Evolutionary conservation across 306 rosid species (phyloP).

Genomic region (Dryas octopetala): DNA sequence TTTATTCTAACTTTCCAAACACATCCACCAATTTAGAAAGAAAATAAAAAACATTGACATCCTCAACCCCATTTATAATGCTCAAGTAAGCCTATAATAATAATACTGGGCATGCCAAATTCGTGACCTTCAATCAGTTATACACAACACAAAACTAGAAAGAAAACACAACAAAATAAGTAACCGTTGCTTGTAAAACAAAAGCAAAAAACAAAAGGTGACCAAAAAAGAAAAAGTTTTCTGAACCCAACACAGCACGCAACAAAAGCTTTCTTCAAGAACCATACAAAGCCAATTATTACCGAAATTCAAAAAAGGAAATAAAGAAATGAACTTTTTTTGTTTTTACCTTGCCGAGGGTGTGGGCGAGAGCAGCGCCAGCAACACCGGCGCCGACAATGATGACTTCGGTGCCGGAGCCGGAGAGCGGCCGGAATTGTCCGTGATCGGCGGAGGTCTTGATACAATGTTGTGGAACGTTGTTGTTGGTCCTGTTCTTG

Average conservation of each 20-base stretch:
- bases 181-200: background rate
- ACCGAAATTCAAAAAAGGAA: background rate
- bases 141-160: background rate
- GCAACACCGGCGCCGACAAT: constrained; percentile 53
- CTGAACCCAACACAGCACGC: background rate
- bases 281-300: background rate
- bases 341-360: constrained; percentile 44
- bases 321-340: background rate
- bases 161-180: background rate
- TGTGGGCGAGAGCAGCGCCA: constrained; percentile 50
- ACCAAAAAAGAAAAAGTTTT: background rate
- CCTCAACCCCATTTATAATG: background rate
- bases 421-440: background rate
- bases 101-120: background rate
- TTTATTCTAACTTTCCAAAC: background rate
- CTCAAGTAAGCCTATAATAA: background rate
- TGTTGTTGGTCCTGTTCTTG: background rate
- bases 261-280: background rate
- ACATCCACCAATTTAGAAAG: background rate
- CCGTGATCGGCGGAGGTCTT: constrained; percentile 10
- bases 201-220: background rate
- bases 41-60: background rate
- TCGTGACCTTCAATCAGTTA: background rate
- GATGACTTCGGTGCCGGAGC: constrained; percentile 28
- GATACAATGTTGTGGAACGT: background rate